These are phyloP conservation scores for Chlamydomonas applanata DNA, from an alignment of 139 green algal genomes.

Conservation along the genomic window DNA sequence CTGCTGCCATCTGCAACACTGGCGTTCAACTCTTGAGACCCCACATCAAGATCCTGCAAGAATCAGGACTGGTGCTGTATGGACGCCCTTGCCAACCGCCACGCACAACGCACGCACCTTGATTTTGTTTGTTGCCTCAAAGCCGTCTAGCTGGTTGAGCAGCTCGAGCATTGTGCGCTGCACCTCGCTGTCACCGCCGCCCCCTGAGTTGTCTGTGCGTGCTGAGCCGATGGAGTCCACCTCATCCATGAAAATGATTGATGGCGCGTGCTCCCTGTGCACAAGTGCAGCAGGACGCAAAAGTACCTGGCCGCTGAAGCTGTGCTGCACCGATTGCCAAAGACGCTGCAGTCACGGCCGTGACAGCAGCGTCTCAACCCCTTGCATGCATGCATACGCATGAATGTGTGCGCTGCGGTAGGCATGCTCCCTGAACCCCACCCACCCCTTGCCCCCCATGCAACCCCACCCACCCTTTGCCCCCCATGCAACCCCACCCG, in stretches of 20 bases:
- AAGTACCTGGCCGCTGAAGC: not conserved
- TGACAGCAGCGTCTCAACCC: too few relatives aligned
- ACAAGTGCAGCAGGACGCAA: not conserved
- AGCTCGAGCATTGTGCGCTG: constrained; percentile 99
- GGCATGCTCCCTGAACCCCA: too few relatives aligned
- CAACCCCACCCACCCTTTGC: not conserved
- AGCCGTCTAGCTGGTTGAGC: constrained; percentile 99
- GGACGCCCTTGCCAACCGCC: too few relatives aligned
- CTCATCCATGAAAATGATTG: constrained; percentile 99
- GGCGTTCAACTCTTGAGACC: too few relatives aligned
- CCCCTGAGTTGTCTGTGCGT: constrained; percentile 79
- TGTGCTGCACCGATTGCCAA: not conserved
- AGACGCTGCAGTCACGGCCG: too few relatives aligned
- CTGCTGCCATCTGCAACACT: too few relatives aligned
- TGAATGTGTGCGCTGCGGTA: not conserved
- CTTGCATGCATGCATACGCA: too few relatives aligned
- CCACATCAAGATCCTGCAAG: too few relatives aligned
- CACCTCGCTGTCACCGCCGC: constrained; percentile 95
- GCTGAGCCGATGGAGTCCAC: constrained; percentile 97
- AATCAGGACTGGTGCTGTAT: too few relatives aligned
- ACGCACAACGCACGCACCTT: too few relatives aligned
- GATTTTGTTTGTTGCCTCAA: constrained; percentile 99
- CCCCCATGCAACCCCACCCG: not conserved
- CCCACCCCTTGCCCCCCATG: too few relatives aligned
- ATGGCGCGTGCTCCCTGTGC: constrained; percentile 88